A percentile compares a stretch with the other conserved stretches of the same genome.
Conservation (phyloP, 192 early-diverging fungal genomes). For the Podila clonocystis region DNA sequence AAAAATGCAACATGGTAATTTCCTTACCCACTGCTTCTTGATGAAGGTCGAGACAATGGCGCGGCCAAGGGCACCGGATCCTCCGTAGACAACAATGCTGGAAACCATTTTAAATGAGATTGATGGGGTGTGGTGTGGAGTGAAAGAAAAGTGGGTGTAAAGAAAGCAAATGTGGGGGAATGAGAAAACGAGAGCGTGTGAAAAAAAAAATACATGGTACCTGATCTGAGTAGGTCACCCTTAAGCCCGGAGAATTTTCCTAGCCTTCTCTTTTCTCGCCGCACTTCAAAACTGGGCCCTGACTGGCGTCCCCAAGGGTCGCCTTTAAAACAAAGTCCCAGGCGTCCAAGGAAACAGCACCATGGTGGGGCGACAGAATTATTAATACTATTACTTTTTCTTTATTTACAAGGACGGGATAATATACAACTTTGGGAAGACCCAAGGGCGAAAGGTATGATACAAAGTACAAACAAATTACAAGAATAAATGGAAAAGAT, state of each 20-base stretch:
- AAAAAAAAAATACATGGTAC: not conserved
- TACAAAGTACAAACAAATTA: constrained; percentile 6
- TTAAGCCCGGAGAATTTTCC: not conserved
- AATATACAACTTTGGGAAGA: not conserved
- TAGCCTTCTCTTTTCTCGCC: not conserved
- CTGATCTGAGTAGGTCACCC: not conserved
- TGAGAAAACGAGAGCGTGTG: constrained; percentile 2
- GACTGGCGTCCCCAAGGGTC: too few species aligned
- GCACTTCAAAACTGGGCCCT: too few species aligned
- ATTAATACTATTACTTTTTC: not conserved
- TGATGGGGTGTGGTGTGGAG: not conserved
- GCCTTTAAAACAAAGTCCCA: not conserved
- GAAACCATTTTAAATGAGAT: constrained; percentile 49
- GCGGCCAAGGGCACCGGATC: constrained; percentile 88
- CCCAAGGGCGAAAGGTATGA: not conserved
- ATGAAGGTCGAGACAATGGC: constrained; percentile 77
- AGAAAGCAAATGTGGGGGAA: not conserved
- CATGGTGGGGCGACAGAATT: not conserved
- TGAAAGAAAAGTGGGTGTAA: not conserved
- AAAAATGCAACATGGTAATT: not conserved
- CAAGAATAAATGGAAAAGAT: constrained; percentile 2
- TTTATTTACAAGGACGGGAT: not conserved
- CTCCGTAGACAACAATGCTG: constrained; percentile 90
- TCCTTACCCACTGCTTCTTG: constrained; percentile 73
- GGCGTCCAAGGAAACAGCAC: not conserved